Evolutionary conservation across 257 asterid species (phyloP), one percentile per base, ranked within the genome.

Genomic region (Solanum acaule): DNA sequence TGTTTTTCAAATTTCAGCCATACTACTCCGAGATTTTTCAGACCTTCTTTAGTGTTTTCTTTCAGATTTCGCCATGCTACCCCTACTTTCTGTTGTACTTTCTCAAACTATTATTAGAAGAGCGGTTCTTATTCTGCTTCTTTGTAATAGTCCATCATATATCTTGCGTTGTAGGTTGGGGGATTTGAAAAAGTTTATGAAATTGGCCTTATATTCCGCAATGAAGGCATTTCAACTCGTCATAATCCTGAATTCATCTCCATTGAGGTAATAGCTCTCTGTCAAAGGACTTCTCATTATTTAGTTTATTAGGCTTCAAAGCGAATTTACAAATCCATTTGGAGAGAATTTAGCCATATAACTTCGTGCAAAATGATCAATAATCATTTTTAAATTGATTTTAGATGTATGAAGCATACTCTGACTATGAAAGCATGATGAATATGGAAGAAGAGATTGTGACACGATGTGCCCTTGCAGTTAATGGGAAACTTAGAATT

Each of bases 231-330:
- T 91, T 97, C 99, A 77, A 97, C 99, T 49, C 98, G 99, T 42
- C 98, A 97, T 92, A 97, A 97, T 93, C 99, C 98, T 49, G 99
- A 97, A 90, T 97, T 97, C 91, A 97, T 98, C 92, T 95, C 99
- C 84, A 96, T 96, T 88, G 99, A 97, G 98, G 98, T 96, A 91
- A 90, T 89, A 78, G 8, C 63, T 78, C 84, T 78, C 42, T 40
- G 37, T 78, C n/a, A 40, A 77, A 77, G 22, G 61, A 40, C 35
- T 76, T 86, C 16, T 52, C 44, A 23, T 63, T 73, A 29, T 13
- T 29, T 81, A 14, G 76, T 59, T 77, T 42, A 40, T 44, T 70
- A 40, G 61, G 49, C 27, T 82, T 29, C 56, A 77, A n/a, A 40
- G 34, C 3, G 61, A 29, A 34, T 29, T 61, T 34, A 29, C 27